Evolutionary conservation across 495 filamentous ascomycete species (phyloP), one percentile per base, ranked within the genome.

Genomic region (Rhypophila decipiens): DNA sequence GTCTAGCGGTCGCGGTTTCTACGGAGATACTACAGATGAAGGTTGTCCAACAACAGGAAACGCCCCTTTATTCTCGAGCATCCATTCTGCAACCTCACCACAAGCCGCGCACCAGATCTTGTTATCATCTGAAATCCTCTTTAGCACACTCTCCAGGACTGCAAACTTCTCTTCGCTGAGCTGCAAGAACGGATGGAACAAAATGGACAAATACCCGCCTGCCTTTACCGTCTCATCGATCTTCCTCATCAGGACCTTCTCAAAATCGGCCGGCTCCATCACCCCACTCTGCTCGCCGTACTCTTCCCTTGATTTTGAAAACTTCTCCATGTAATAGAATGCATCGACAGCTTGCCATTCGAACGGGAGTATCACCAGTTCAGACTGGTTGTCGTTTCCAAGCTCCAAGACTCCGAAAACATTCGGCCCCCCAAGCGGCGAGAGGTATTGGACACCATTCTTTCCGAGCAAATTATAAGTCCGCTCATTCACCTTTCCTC

Each of bases 261-360:
- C 53, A 15, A 62, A 56, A 12, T 54, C 52, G 1, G 1, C 36
- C 19, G 59, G 52, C 18, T 33, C 36, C 37, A 51, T 33, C 21
- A 52, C 48, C 22, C 46, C 49, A 20, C 43, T 46, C 33, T 23
- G 41, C 50, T 44, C 49, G 13, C 59, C 59, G 22, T 55, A 27
- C 1, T 42, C 40, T 34, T 42, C 40, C 19, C 60, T 36, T 12
- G 60, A 52, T 12, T 33, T 49, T 1, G 39, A 39, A 33, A 64
- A 64, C 47, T 61, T 60, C 13, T 60, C 62, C 64, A 65, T 67
- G 35, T 67, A 67, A 46, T 59, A 67, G 39, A 60, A 60, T 2
- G 62, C 64, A 46, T 67, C 64, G 36, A 65, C 60, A 4, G 53
- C 52, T 15, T 11, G 44, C 64, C 60, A 65, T 42, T 61, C 57